Evolutionary conservation across 768 basidiomycete genomes (phyloP).

Genomic region (Gautieria morchelliformis): DNA sequence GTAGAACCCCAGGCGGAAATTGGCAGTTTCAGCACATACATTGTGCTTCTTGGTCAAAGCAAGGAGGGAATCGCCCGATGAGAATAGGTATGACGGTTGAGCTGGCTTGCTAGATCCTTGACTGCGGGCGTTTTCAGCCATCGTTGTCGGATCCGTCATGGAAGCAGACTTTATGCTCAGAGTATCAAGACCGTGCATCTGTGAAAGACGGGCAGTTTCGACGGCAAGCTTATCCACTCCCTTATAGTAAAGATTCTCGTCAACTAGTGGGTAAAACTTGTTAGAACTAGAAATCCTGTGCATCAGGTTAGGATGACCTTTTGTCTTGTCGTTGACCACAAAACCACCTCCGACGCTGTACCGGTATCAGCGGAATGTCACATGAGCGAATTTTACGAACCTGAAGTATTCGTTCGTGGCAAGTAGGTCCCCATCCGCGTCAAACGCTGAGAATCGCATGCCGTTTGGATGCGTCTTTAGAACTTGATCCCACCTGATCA

Average conservation of each 20-base stretch:
- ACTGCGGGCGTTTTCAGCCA: constrained; percentile 12
- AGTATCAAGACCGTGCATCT: constrained; percentile 39
- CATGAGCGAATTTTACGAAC: constrained; percentile 17
- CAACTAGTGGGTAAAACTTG: constrained; percentile 36
- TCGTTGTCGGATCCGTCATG: neutral
- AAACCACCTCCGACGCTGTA: constrained; percentile 83
- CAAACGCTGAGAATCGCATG: constrained; percentile 86
- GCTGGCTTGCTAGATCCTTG: constrained; percentile 21
- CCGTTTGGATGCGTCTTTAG: constrained; percentile 87
- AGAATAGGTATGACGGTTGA: constrained; percentile 80
- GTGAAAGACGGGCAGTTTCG: constrained; percentile 70
- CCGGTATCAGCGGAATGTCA: constrained; percentile 2
- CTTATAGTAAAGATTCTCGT: constrained; percentile 94
- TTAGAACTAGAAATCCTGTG: neutral
- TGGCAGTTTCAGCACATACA: constrained; percentile 36
- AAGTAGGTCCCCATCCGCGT: constrained; percentile 69
- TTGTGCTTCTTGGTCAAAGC: constrained; percentile 73
- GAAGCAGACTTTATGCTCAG: constrained; percentile 14
- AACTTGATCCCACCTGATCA: constrained; percentile 58
- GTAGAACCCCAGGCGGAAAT: neutral
- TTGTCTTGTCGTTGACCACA: constrained; percentile 90
- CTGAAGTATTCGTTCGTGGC: constrained; percentile 95
- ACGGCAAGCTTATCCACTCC: constrained; percentile 76
- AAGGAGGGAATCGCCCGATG: constrained; percentile 65
- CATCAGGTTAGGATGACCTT: constrained; percentile 38